A percentile compares a stretch with the other conserved stretches of the same genome.
phyloP scores from a whole-genome alignment of 1,284 basidiomycete species.

The Hypsizygus ulmarius region DNA sequence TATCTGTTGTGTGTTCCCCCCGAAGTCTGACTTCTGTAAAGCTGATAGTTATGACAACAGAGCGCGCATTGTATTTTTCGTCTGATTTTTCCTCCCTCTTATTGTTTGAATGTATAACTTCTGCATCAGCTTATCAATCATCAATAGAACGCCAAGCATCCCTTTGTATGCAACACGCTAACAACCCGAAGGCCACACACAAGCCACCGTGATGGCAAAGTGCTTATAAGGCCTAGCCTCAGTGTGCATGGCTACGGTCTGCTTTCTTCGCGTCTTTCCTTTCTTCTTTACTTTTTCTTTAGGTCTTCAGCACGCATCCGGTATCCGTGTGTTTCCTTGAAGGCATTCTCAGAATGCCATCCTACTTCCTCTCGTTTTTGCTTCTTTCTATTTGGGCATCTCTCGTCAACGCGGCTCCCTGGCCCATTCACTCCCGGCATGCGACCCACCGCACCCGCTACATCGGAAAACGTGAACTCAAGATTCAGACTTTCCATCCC shows the following conservation, averaged over 20 bases:
- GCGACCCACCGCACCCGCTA: conserved; percentile 4
- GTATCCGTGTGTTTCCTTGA: conserved; percentile 12
- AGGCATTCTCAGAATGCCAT: conserved; percentile 28
- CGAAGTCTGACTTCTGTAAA: no score
- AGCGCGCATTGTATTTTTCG: no score
- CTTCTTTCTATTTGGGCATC: conserved; percentile 5
- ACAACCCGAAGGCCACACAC: no score
- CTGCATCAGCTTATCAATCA: conserved; percentile 14
- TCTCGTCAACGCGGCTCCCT: neutral
- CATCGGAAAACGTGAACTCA: neutral
- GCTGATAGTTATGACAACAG: no score
- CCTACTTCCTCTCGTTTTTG: conserved; percentile 3
- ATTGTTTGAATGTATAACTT: conserved; percentile 7
- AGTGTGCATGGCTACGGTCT: conserved; percentile 7
- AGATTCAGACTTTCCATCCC: conserved; percentile 42
- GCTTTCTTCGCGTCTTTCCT: conserved; percentile 12
- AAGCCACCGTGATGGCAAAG: conserved; percentile 1
- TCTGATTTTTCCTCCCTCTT: neutral
- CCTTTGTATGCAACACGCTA: conserved; percentile 7
- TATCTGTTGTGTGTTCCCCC: no score
- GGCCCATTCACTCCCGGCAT: neutral
- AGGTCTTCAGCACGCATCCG: conserved; percentile 13
- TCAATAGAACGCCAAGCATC: conserved; percentile 8
- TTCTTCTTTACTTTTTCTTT: conserved; percentile 9
- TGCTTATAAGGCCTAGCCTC: neutral